Evolutionary conservation across 129 eudicot genomes (phyloP).

Genomic region (Scalesia atractyloides): DNA sequence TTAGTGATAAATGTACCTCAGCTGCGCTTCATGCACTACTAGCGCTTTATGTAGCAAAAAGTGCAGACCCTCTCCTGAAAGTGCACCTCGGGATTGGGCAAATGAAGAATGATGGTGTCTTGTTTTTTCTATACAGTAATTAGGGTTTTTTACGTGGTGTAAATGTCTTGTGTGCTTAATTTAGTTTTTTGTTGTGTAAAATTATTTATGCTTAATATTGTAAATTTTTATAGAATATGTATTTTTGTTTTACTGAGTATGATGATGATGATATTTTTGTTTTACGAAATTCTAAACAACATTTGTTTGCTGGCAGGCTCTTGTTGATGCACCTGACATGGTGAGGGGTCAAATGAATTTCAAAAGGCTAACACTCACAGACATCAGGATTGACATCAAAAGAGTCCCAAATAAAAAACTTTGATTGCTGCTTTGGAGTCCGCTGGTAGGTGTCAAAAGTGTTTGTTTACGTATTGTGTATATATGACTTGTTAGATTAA

Average conservation of each 20-base stretch:
- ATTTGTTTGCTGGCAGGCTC: conserved; percentile 45
- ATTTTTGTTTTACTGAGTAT: neutral
- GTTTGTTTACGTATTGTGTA: neutral
- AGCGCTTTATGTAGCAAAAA: no score
- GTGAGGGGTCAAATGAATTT: conserved; percentile 71
- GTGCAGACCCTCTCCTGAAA: no score
- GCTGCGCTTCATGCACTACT: no score
- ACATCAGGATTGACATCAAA: conserved; percentile 64
- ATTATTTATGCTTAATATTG: neutral
- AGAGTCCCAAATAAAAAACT: conserved; percentile 69
- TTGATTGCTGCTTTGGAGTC: conserved; percentile 71
- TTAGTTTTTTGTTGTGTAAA: no score
- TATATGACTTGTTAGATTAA: neutral
- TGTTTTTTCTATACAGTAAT: neutral
- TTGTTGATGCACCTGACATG: conserved; percentile 77
- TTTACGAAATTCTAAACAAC: neutral
- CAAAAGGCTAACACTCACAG: conserved; percentile 69
- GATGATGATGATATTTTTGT: neutral
- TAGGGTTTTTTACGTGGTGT: neutral
- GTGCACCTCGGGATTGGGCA: no score
- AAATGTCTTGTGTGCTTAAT: neutral
- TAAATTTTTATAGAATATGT: neutral
- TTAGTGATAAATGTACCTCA: no score
- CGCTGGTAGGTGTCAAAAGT: conserved; percentile 42
- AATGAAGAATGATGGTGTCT: neutral